Conservation (phyloP, 768 basidiomycete genomes). For the Rhodotorula kratochvilovae region DNA sequence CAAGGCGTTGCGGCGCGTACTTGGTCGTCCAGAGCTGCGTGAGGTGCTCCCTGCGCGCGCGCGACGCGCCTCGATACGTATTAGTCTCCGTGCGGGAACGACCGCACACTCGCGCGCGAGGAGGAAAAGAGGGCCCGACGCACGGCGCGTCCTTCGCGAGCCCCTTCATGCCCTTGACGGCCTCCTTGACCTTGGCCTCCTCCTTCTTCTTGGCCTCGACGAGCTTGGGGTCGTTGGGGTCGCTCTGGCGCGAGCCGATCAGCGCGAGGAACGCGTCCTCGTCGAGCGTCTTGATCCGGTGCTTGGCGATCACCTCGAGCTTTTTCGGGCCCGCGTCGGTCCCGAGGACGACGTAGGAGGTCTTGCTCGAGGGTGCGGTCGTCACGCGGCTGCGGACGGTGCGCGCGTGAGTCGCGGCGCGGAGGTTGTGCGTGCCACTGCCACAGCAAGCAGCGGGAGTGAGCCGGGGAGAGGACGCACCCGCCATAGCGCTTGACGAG, state of each 20-base stretch:
- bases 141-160: conserved; percentile 45
- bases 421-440: too few relatives aligned
- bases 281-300: conserved; percentile 65
- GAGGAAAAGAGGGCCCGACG: not conserved
- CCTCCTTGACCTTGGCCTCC: conserved; percentile 64
- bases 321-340: conserved; percentile 83
- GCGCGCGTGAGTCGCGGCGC: not conserved
- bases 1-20: conserved; percentile 81
- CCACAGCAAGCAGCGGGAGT: not conserved
- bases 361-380: conserved; percentile 79
- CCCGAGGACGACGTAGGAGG: conserved; percentile 82
- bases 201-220: conserved; percentile 77
- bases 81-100: conserved; percentile 15
- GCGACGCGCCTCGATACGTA: not conserved
- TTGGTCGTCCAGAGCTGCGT: conserved; percentile 87
- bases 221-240: conserved; percentile 68
- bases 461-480: conserved; percentile 52
- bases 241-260: conserved; percentile 67
- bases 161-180: conserved; percentile 66
- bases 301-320: conserved; percentile 77
- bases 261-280: conserved; percentile 85
- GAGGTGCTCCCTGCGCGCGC: conserved; percentile 19
- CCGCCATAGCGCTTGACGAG: conserved; percentile 89
- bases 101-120: not conserved
- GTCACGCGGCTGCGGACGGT: conserved; percentile 66